phyloP scores from a whole-genome alignment of 306 rosid genomes.

The Lithocarpus polystachyus region DNA sequence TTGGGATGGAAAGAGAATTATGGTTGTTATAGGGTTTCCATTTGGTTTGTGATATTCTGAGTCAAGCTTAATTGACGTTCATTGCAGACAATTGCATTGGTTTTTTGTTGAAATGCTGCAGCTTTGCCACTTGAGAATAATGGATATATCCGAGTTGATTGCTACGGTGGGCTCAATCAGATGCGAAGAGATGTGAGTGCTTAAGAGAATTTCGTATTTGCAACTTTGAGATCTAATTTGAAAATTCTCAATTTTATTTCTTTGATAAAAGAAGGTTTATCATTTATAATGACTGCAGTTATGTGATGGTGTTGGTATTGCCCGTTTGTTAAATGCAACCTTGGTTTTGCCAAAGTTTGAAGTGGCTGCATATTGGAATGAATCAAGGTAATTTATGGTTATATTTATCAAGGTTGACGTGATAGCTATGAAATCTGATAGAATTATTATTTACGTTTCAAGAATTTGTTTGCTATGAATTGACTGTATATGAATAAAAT shows the following conservation, averaged over 20 bases:
- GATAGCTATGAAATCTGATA: neutral
- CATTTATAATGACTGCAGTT: constrained; percentile 52
- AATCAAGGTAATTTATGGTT: constrained; percentile 62
- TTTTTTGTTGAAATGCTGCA: constrained; percentile 75
- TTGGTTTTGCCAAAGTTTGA: constrained; percentile 92
- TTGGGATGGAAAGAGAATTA: constrained; percentile 3
- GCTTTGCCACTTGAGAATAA: constrained; percentile 68
- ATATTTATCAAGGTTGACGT: neutral
- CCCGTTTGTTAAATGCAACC: constrained; percentile 81
- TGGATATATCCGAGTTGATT: constrained; percentile 92
- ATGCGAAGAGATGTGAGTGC: constrained; percentile 94
- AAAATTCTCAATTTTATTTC: neutral
- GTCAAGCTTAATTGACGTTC: constrained; percentile 66
- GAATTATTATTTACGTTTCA: neutral
- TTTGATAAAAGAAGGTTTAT: constrained; percentile 19
- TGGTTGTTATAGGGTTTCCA: constrained; percentile 20
- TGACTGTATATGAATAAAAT: neutral
- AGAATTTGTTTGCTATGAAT: neutral
- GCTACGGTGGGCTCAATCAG: constrained; percentile 97
- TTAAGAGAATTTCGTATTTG: constrained; percentile 15
- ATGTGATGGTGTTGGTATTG: constrained; percentile 95
- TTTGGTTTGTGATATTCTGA: constrained; percentile 42
- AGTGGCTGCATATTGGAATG: constrained; percentile 97
- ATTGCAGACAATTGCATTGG: constrained; percentile 75
- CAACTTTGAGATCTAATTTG: neutral